Evolutionary conservation across 345 rosid species (phyloP).

Genomic region (Aethionema arabicum): DNA sequence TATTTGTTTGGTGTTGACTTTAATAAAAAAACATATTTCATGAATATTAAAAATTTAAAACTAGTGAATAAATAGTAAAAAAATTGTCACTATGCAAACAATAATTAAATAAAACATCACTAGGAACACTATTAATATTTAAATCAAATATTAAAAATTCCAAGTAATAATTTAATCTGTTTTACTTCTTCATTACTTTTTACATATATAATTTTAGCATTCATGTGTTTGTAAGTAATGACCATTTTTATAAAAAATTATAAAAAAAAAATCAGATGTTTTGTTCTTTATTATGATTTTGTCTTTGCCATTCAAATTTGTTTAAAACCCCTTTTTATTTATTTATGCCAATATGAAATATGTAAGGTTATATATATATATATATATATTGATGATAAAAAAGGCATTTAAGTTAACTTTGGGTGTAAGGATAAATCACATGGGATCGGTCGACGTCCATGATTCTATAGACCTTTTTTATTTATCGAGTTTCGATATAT

Average conservation of each 20-base stretch:
- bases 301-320: background rate
- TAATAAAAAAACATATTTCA: slow-evolving; percentile 8
- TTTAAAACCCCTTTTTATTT: background rate
- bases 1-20: slow-evolving; percentile 15
- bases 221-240: too few relatives aligned
- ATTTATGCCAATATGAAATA: slow-evolving; percentile 24
- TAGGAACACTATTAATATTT: too few relatives aligned
- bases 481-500: slow-evolving; percentile 18
- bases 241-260: too few relatives aligned
- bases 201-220: too few relatives aligned
- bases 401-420: slow-evolving; percentile 29
- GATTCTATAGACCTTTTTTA: slow-evolving; percentile 19
- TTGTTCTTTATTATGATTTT: too few relatives aligned
- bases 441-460: slow-evolving; percentile 33
- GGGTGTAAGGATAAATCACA: slow-evolving; percentile 35
- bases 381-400: background rate
- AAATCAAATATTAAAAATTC: too few relatives aligned
- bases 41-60: too few relatives aligned
- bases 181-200: too few relatives aligned
- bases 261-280: too few relatives aligned
- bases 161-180: too few relatives aligned
- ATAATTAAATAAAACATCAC: background rate
- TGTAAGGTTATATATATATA: background rate
- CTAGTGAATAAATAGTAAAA: slow-evolving; percentile 22
- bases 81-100: slow-evolving; percentile 9